Evolutionary conservation across 2,329 filamentous ascomycete genomes (phyloP).

Genomic region (Sporothrix schenckii): DNA sequence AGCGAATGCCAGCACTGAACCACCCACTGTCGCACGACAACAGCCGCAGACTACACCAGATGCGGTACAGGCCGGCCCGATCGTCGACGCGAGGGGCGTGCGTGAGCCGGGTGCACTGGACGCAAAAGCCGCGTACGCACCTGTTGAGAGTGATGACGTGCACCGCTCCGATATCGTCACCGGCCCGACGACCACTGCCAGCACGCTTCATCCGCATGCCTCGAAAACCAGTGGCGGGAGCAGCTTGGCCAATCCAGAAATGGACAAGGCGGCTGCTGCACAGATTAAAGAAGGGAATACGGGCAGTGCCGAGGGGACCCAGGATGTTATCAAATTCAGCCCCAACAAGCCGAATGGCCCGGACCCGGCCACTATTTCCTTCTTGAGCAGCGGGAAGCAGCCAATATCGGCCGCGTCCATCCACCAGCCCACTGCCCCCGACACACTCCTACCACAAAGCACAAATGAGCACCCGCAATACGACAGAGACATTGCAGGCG

Average conservation of each 20-base stretch:
- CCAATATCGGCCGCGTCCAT: constrained; percentile 37
- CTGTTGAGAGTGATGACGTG: constrained; percentile 29
- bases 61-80: not conserved
- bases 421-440: constrained; percentile 34
- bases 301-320: constrained; percentile 1
- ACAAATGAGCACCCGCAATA: constrained; percentile 64
- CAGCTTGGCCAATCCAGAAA: not conserved
- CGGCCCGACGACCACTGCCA: constrained; percentile 38
- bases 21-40: not conserved
- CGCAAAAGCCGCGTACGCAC: constrained; percentile 5
- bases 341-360: constrained; percentile 35
- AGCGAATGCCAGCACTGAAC: not conserved
- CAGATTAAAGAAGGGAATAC: constrained; percentile 3
- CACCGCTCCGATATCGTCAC: constrained; percentile 35
- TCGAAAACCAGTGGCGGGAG: not conserved
- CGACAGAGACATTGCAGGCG: constrained; percentile 61
- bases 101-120: constrained; percentile 34
- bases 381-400: constrained; percentile 39
- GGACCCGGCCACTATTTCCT: constrained; percentile 37
- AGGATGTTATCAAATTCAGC: not conserved
- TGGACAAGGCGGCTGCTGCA: not conserved
- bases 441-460: constrained; percentile 54
- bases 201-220: constrained; percentile 33
- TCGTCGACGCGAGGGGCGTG: not conserved
- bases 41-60: not conserved